phyloP scores from a whole-genome alignment of 345 rosid genomes.

The Clausena lansium region DNA sequence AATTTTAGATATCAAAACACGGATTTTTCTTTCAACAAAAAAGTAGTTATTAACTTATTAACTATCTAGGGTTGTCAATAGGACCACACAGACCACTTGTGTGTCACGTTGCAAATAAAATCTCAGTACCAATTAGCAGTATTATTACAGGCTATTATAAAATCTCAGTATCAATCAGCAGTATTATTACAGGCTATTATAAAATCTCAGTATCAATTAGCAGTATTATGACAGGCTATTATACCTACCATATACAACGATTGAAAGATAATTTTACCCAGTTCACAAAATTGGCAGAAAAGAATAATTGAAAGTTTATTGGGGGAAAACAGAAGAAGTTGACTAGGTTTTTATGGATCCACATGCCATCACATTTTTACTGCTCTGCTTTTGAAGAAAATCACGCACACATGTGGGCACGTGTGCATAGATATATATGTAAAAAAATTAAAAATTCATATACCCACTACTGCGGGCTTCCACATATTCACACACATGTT shows the following conservation, averaged over 20 bases:
- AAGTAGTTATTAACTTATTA: not conserved
- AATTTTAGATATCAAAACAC: constrained; percentile 12
- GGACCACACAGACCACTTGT: not conserved
- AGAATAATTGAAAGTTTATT: constrained; percentile 3
- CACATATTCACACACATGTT: constrained; percentile 73
- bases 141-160: not conserved
- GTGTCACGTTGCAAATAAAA: not conserved
- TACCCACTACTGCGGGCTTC: constrained; percentile 31
- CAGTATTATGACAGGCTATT: no score
- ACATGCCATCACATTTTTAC: constrained; percentile 48
- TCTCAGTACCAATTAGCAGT: no score
- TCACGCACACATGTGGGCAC: constrained; percentile 71
- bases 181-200: no score
- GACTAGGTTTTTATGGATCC: constrained; percentile 61
- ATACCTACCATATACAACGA: no score
- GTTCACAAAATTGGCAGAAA: no score
- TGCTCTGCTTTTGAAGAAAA: constrained; percentile 25
- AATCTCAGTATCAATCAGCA: no score
- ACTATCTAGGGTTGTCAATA: not conserved
- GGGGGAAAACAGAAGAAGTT: constrained; percentile 31
- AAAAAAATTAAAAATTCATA: not conserved
- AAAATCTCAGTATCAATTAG: no score
- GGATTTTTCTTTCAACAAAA: not conserved
- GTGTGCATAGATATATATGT: constrained; percentile 50
- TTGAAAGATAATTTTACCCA: no score